Percentiles rank a stretch among this genome's conserved stretches.
Conservation (phyloP, 1,284 basidiomycete genomes). For the Pseudozyma tsukubaensis region DNA sequence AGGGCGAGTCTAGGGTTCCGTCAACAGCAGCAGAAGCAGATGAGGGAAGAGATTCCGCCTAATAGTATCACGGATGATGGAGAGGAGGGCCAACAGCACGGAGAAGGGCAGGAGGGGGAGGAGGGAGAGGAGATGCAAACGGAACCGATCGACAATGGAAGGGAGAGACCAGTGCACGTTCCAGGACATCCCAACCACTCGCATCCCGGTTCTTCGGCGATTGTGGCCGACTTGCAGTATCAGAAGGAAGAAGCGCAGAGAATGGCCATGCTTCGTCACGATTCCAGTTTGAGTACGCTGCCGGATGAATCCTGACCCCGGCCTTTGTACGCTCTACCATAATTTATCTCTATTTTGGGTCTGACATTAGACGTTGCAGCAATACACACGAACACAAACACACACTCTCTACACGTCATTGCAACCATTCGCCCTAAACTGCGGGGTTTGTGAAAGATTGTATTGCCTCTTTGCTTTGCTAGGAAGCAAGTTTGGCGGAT, state of each 20-base stretch:
- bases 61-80: not conserved
- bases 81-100: not conserved
- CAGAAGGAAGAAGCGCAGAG: conserved; percentile 52
- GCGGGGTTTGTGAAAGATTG: not conserved
- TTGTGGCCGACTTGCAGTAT: conserved; percentile 59
- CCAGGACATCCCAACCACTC: conserved; percentile 50
- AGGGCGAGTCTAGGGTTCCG: conserved; percentile 31
- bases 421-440: no score
- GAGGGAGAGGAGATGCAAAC: not conserved
- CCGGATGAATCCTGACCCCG: conserved; percentile 27
- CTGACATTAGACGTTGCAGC: not conserved
- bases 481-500: no score
- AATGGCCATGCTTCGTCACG: conserved; percentile 52
- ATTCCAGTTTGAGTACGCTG: conserved; percentile 28
- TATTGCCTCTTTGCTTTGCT: conserved; percentile 5
- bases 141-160: no score
- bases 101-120: not conserved
- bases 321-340: not conserved
- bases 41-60: not conserved
- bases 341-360: not conserved
- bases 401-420: not conserved
- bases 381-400: not conserved
- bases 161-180: conserved; percentile 21
- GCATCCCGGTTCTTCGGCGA: conserved; percentile 53
- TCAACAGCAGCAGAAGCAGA: conserved; percentile 30